Base-by-base conservation (phyloP, 192 early-diverging fungal genomes). In the Jimgerdemannia lactiflua region DNA sequence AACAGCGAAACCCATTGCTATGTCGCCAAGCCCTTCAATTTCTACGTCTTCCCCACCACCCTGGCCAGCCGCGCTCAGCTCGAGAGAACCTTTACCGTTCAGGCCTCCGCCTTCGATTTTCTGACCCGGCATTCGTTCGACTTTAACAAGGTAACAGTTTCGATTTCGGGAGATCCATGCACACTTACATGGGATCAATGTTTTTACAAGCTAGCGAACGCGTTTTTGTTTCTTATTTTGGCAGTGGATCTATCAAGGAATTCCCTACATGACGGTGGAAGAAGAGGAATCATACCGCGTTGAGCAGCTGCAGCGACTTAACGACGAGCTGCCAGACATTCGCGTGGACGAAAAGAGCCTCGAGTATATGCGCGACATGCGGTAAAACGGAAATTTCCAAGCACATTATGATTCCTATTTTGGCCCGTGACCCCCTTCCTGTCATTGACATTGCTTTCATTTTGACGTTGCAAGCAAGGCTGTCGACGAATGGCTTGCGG, bases 11-110 rank as follows among this genome's bases (percentile, higher is more conserved):
- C 75, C 10, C 75, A 70, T 39, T 73, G 72, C 17, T 92, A 93
- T 77, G 77, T 86, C 39, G 84, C 86, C 65, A 82, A 85, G 64
- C 83, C 92, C 3, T 93, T 92, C 87, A 93, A 91, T 71, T 89
- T 89, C 74, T 90, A 86, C 71, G 72, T 91, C 4, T 92, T 92
- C 69, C 91, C 91, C 3, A 80, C 74, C 41, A 66, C 79, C 4
- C 85, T 84, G 3, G 81, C 72, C 9, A 70, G 84, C 4, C 41
- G 74, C 49, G 82, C 66, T 11, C 78, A 77, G 29, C 77, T 87
- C 17, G 85, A 91, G 42, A 76, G 85, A 3, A 69, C 72, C n/a
- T 91, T 91, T 71, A 44, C 74, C 4, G 75, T 77, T 20, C 89
- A 93, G 74, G 72, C 83, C 18, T 78, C 79, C 39, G 84, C 84